Evolutionary conservation across 2,329 filamentous ascomycete genomes (phyloP).

Genomic region (Chaetomiaceae sp.): DNA sequence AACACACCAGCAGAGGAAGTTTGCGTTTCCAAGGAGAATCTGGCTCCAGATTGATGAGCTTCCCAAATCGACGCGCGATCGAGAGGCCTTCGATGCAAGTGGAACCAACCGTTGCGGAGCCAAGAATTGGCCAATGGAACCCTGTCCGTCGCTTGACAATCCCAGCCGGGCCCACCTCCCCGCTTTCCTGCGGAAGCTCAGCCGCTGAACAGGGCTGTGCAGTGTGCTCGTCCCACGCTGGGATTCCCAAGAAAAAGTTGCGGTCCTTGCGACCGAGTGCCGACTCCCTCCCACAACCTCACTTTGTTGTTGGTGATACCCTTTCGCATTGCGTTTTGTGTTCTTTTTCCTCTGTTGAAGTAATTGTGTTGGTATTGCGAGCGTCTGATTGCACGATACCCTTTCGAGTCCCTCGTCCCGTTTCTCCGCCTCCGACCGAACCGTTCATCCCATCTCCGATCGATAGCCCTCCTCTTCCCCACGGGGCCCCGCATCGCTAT

Average conservation of each 20-base stretch:
- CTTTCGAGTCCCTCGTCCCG: neutral
- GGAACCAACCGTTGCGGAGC: no score
- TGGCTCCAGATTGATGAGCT: no score
- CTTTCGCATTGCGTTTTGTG: neutral
- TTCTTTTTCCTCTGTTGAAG: neutral
- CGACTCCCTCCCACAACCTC: neutral
- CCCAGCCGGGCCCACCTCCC: slow-evolving; percentile 6
- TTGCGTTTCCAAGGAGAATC: no score
- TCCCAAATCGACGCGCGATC: no score
- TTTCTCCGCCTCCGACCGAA: neutral
- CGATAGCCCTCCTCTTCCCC: neutral
- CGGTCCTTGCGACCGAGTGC: neutral
- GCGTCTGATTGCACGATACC: neutral
- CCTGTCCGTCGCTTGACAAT: neutral
- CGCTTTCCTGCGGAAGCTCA: slow-evolving; percentile 7
- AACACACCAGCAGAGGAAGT: no score
- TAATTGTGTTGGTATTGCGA: neutral
- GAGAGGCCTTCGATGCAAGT: neutral
- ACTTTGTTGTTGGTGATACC: neutral
- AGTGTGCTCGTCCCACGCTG: neutral
- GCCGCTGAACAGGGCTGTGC: slow-evolving; percentile 16
- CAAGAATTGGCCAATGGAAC: slow-evolving; percentile 10
- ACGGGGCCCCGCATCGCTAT: slow-evolving; percentile 12
- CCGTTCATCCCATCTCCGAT: slow-evolving; percentile 2
- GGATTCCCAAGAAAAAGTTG: slow-evolving; percentile 1